A percentile compares a stretch with the other conserved stretches of the same genome.
Conservation (phyloP, 176 grass and related monocot species). For the Aegilops umbellulata region DNA sequence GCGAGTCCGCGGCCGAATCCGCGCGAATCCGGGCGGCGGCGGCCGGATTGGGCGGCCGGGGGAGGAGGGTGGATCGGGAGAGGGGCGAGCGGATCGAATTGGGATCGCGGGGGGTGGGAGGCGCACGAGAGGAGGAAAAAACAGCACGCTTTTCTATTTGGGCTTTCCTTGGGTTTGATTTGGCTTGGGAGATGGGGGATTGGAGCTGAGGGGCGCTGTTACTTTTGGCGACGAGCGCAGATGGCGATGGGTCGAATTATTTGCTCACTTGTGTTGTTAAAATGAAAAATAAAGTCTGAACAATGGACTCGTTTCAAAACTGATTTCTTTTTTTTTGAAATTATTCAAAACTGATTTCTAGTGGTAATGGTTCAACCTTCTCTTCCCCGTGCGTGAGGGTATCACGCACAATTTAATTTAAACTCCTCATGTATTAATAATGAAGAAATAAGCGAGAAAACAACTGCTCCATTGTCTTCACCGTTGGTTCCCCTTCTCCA, state of each 20-base stretch:
- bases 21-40: constrained; percentile 30
- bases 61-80: constrained; percentile 37
- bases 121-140: constrained; percentile 53
- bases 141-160: constrained; percentile 44
- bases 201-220: constrained; percentile 19
- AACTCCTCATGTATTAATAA: no score
- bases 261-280: not conserved
- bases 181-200: not conserved
- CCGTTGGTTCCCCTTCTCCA: no score
- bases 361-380: no score
- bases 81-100: constrained; percentile 44
- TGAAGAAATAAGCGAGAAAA: no score
- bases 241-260: constrained; percentile 11
- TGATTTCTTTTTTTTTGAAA: no score
- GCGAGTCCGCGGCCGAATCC: constrained; percentile 20
- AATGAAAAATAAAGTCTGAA: no score
- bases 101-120: constrained; percentile 36
- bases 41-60: not conserved
- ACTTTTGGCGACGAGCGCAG: constrained; percentile 18
- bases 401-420: no score
- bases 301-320: no score
- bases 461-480: no score
- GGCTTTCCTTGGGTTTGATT: constrained; percentile 33
- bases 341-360: no score
- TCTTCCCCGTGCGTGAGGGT: no score